phyloP scores from a whole-genome alignment of 176 grass and related monocot genomes.

The Aegilops tauschii region DNA sequence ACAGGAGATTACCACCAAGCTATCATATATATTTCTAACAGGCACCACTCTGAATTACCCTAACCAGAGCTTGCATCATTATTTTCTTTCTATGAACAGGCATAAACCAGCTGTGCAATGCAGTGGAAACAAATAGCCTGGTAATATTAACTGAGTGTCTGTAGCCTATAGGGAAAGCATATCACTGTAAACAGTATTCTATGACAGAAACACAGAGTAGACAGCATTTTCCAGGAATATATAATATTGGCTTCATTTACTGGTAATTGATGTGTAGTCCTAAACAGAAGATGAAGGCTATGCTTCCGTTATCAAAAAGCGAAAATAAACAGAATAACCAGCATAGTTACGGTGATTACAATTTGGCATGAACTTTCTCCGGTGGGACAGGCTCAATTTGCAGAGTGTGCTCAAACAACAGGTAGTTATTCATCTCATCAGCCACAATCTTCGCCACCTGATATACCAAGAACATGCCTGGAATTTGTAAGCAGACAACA shows the following conservation, averaged over 20 bases:
- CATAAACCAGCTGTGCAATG: not conserved
- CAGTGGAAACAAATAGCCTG: not conserved
- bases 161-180: not conserved
- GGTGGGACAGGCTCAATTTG: constrained; percentile 52
- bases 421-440: constrained; percentile 91
- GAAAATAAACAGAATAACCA: not conserved
- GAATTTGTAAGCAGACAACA: not conserved
- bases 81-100: not conserved
- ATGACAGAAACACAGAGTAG: not conserved
- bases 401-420: constrained; percentile 84
- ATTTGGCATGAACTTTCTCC: constrained; percentile 71
- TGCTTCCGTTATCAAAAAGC: not conserved
- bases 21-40: not conserved
- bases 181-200: not conserved
- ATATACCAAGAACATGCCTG: constrained; percentile 4
- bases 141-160: not conserved
- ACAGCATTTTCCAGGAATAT: not conserved
- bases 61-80: too few species aligned
- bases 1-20: not conserved
- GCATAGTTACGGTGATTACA: constrained; percentile 43
- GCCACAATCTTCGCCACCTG: constrained; percentile 88
- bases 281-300: not conserved
- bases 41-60: not conserved
- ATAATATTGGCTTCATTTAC: not conserved
- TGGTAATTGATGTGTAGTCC: not conserved